These are phyloP conservation scores for Trichoderma oligosporum DNA, from an alignment of 2,329 filamentous ascomycete genomes.

Conservation along the genomic window DNA sequence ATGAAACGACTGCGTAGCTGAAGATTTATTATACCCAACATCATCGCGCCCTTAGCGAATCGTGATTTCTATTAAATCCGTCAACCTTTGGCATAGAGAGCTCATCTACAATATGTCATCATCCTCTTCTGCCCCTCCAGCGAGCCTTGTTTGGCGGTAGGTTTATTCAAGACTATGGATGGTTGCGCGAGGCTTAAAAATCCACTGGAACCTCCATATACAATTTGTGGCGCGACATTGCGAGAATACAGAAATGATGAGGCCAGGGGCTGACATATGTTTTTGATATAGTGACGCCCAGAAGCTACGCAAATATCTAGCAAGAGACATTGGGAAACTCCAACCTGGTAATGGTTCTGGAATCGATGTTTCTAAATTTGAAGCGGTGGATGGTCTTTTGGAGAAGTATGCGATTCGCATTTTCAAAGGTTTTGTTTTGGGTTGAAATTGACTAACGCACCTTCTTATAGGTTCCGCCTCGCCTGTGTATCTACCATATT, in stretches of 20 bases:
- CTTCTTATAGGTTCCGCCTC: constrained; percentile 57
- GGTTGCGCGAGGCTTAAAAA: neutral
- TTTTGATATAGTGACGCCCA: constrained; percentile 37
- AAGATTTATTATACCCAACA: constrained; percentile 17
- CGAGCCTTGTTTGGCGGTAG: constrained; percentile 40
- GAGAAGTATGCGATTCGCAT: constrained; percentile 33
- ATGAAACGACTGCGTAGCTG: constrained; percentile 33
- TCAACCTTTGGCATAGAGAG: neutral
- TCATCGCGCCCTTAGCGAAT: constrained; percentile 1
- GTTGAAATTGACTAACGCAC: neutral
- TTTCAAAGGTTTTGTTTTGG: neutral
- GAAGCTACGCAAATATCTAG: constrained; percentile 42
- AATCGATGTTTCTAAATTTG: constrained; percentile 42
- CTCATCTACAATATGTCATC: constrained; percentile 16
- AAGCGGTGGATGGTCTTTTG: constrained; percentile 42
- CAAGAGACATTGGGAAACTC: constrained; percentile 43
- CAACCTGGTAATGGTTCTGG: constrained; percentile 35
- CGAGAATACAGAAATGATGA: neutral
- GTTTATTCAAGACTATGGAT: constrained; percentile 22
- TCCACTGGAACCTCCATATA: neutral
- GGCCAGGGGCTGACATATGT: constrained; percentile 20
- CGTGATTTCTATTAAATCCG: neutral
- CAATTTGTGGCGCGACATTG: neutral
- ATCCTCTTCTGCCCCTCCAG: constrained; percentile 27
- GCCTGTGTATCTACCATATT: constrained; percentile 70